Base-by-base conservation (phyloP, 2,329 filamentous ascomycete genomes). In the Microdochium trichocladiopsis region DNA sequence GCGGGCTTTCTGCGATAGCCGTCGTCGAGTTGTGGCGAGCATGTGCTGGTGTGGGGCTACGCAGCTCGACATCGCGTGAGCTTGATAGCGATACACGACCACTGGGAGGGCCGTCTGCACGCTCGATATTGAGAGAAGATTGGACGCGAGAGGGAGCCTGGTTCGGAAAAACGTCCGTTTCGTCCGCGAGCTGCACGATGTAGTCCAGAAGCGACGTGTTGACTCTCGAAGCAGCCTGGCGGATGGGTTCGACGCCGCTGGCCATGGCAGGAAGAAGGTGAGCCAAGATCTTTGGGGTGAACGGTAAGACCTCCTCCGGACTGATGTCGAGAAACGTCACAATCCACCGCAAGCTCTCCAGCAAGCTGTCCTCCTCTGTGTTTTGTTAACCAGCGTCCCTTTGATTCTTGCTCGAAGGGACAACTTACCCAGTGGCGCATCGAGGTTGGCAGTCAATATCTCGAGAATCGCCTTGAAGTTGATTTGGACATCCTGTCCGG, bases 291-390 rank as follows among this genome's bases (percentile, higher is more conserved):
- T 90, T 89, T 22, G 95, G 95, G 1, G 95, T 94, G 67, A 97
- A 97, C 3, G 89, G 88, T 43, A 99, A 78, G 3, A 99, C 95
- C 63, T 99, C 94, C 65, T 96, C 94, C 0, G 94, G 93, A 61
- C 92, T 96, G 47, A 99, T 97, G 57, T 97, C 92, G 60, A 99
- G 87, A 66, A 99, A 96, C 54, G 88, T 88, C 58, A 96, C 91
- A 57, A 99, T 91, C 94, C 94, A 99, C 56, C 90, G 83, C 25
- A 99, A 76, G 2, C 92, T 91, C 51, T 95, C 95, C 37, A 96
- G 78, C 47, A 96, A 81, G 57, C 95, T 92, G 63, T 96, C 90
- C 66, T 97, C 91, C 66, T 96, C 92, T 86, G 65, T 59, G 16
- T 31, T 21, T n/a, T 51, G 51, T 62, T 53, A 63, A 57, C 54